These are phyloP conservation scores for Dendrobium catenatum DNA, from an alignment of 106 monocot genomes.

Conservation along the genomic window DNA sequence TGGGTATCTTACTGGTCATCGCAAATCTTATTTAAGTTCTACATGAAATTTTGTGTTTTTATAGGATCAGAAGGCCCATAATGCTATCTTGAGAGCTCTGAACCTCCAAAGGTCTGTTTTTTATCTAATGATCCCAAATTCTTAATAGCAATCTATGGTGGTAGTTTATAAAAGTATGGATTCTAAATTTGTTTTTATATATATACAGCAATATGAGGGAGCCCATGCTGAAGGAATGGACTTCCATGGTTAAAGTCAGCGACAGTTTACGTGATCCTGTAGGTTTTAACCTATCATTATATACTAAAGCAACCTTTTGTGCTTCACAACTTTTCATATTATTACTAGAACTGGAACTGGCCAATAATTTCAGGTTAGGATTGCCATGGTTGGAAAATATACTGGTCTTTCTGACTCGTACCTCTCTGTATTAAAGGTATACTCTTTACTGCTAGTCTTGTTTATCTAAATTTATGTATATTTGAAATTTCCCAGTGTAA, in stretches of 20 bases:
- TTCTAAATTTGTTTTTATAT: neutral
- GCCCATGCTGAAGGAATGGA: conserved; percentile 49
- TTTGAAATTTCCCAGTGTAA: neutral
- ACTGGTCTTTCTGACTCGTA: conserved; percentile 64
- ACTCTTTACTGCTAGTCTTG: neutral
- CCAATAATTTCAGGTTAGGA: conserved; percentile 39
- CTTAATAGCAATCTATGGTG: neutral
- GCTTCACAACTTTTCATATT: neutral
- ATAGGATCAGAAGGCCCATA: conserved; percentile 58
- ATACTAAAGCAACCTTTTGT: neutral
- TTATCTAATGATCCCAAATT: neutral
- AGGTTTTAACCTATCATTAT: conserved; percentile 12
- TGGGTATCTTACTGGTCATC: neutral
- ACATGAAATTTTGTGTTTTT: conserved; percentile 2
- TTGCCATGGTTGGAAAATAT: conserved; percentile 67
- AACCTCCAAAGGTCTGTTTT: conserved; percentile 41
- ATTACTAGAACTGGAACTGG: neutral
- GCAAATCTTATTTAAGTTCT: neutral
- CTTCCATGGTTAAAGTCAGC: conserved; percentile 34
- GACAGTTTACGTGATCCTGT: conserved; percentile 38
- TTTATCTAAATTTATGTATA: neutral
- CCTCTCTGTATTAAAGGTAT: conserved; percentile 62
- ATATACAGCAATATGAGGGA: conserved; percentile 23
- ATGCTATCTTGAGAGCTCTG: conserved; percentile 48
- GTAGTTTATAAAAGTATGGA: neutral